Percentiles rank a stretch among this genome's conserved stretches.
Evolutionary conservation across 2,329 filamentous ascomycete species (phyloP).

Genomic region (Colletotrichum nymphaeae): DNA sequence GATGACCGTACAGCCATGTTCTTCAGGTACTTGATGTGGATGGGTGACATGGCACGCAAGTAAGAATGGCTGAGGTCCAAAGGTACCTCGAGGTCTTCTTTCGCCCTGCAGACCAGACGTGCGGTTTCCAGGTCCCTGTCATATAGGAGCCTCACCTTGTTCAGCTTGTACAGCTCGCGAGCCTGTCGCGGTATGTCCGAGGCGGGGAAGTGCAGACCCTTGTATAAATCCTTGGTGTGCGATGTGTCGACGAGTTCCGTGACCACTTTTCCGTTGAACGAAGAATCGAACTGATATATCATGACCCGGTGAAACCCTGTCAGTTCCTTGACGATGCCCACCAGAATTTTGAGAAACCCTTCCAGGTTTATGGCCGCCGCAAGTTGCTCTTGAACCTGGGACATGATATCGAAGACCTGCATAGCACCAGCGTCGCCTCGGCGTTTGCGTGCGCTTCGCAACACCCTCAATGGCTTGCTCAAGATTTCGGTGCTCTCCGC

Average conservation of each 20-base stretch:
- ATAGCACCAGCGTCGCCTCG: conserved; percentile 85
- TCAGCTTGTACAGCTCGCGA: conserved; percentile 88
- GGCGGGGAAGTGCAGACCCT: conserved; percentile 88
- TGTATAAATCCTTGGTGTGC: conserved; percentile 85
- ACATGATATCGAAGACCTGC: conserved; percentile 93
- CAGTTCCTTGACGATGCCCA: conserved; percentile 88
- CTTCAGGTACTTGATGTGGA: conserved; percentile 85
- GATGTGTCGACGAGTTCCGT: conserved; percentile 86
- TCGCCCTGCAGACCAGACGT: conserved; percentile 81
- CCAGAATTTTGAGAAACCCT: conserved; percentile 81
- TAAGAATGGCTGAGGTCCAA: conserved; percentile 88
- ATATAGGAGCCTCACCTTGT: conserved; percentile 89
- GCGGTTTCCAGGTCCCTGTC: conserved; percentile 85
- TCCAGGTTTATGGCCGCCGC: conserved; percentile 78
- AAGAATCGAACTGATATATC: conserved; percentile 89
- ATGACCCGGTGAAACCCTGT: conserved; percentile 93
- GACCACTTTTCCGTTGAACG: conserved; percentile 87
- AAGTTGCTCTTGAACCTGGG: conserved; percentile 89
- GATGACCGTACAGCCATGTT: conserved; percentile 95
- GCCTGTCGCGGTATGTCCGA: conserved; percentile 89
- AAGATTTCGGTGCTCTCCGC: conserved; percentile 79
- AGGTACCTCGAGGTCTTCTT: conserved; percentile 78
- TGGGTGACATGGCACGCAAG: conserved; percentile 89
- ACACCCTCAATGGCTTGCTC: conserved; percentile 81
- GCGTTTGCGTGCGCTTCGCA: conserved; percentile 79